These are phyloP conservation scores for Pterocarpus santalinus DNA, from an alignment of 306 rosid species.

Conservation along the genomic window DNA sequence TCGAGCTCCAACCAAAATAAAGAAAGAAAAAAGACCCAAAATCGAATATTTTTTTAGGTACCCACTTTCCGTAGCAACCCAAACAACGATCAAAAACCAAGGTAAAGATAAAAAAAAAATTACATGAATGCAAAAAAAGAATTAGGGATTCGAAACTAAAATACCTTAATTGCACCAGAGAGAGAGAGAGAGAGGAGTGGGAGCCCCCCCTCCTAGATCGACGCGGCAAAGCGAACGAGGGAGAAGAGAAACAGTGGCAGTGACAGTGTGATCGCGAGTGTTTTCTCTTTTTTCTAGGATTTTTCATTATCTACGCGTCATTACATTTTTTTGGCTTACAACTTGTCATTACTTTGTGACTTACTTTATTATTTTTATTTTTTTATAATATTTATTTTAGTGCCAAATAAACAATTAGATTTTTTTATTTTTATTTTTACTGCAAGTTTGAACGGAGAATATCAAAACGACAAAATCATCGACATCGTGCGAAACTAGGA, in stretches of 20 bases:
- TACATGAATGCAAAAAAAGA: neutral
- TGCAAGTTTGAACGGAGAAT: too few relatives aligned
- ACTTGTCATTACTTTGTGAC: neutral
- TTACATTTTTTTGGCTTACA: slow-evolving; percentile 9
- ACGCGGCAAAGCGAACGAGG: neutral
- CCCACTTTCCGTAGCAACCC: slow-evolving; percentile 9
- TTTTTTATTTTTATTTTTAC: too few relatives aligned
- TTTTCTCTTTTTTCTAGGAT: slow-evolving; percentile 44
- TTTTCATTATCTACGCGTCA: slow-evolving; percentile 31
- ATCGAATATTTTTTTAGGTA: neutral
- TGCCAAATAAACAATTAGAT: neutral
- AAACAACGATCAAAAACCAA: neutral
- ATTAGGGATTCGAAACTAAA: slow-evolving; percentile 9
- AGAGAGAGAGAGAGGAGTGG: slow-evolving; percentile 38
- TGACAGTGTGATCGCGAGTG: neutral
- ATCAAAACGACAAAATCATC: neutral
- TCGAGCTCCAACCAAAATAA: neutral
- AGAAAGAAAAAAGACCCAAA: neutral
- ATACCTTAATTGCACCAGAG: slow-evolving; percentile 46
- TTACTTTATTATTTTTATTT: neutral
- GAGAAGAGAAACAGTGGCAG: slow-evolving; percentile 9
- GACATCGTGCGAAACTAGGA: neutral
- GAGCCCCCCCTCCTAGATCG: slow-evolving; percentile 50
- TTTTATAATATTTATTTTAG: neutral
- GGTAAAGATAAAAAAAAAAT: neutral